Percentiles rank a stretch among this genome's conserved stretches.
phyloP scores from a whole-genome alignment of 345 rosid species.

The Bretschneidera sinensis region DNA sequence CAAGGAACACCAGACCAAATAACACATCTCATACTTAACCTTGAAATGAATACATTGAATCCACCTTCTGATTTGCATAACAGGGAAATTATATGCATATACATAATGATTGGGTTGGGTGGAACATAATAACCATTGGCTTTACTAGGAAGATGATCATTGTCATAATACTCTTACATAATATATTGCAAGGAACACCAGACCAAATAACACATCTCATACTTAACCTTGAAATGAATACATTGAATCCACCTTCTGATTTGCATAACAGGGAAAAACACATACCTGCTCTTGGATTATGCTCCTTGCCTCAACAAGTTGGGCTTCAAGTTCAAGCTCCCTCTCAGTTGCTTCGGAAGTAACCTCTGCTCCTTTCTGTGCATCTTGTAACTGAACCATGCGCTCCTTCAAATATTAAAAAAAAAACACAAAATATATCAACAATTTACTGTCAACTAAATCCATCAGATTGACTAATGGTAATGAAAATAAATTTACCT shows the following conservation, averaged over 20 bases:
- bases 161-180: too few relatives aligned
- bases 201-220: background rate
- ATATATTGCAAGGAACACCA: background rate
- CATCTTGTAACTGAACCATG: conserved; percentile 87
- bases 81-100: too few relatives aligned
- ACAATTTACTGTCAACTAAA: background rate
- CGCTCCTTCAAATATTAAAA: conserved; percentile 26
- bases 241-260: background rate
- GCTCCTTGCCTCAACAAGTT: conserved; percentile 97
- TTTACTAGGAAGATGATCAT: too few relatives aligned
- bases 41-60: background rate
- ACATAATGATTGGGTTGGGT: background rate
- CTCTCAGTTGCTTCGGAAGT: conserved; percentile 94
- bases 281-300: conserved; percentile 95
- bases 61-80: background rate
- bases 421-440: background rate
- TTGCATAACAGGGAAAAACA: background rate
- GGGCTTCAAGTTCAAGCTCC: conserved; percentile 99
- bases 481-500: conserved; percentile 36
- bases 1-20: background rate
- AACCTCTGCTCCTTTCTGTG: conserved; percentile 83
- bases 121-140: too few relatives aligned
- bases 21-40: background rate
- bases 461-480: background rate
- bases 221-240: background rate